Conservation (phyloP, 345 rosid species). For the Acer negundo region DNA sequence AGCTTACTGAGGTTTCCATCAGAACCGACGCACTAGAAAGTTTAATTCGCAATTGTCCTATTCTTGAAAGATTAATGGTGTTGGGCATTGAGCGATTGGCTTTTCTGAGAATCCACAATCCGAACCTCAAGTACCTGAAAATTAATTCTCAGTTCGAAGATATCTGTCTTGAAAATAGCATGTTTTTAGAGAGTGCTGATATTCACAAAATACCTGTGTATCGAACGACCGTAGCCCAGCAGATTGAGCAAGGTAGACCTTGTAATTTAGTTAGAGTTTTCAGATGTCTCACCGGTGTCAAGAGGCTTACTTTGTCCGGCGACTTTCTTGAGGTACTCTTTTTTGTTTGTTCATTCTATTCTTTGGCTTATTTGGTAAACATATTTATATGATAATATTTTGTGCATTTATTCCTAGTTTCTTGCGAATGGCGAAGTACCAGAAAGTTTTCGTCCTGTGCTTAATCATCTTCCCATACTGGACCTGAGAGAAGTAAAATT, state of each 20-base stretch:
- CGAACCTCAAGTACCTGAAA: conserved; percentile 35
- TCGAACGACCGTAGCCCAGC: not conserved
- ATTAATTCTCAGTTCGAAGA: conserved; percentile 32
- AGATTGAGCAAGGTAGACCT: conserved; percentile 14
- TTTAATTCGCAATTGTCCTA: conserved; percentile 31
- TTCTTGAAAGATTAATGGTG: conserved; percentile 32
- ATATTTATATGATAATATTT: not conserved
- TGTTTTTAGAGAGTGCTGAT: conserved; percentile 26
- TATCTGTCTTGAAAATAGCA: conserved; percentile 26
- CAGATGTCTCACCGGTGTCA: conserved; percentile 21
- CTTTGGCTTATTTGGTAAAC: not conserved
- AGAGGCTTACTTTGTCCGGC: conserved; percentile 29
- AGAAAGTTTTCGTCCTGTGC: conserved; percentile 17
- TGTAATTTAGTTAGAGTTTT: conserved; percentile 30
- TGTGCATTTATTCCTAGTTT: conserved; percentile 19
- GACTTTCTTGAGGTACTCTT: conserved; percentile 35
- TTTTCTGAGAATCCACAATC: conserved; percentile 27
- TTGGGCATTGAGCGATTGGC: conserved; percentile 28
- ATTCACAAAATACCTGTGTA: conserved; percentile 28
- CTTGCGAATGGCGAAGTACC: conserved; percentile 26
- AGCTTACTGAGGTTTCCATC: conserved; percentile 29
- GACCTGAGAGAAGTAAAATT: conserved; percentile 26
- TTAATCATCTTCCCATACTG: conserved; percentile 19
- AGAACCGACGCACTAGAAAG: conserved; percentile 21
- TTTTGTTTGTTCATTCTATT: not conserved